Percentiles rank a stretch among this genome's conserved stretches.
Conservation (phyloP, 2,329 filamentous ascomycete genomes). For the Corinectria fuckeliana region DNA sequence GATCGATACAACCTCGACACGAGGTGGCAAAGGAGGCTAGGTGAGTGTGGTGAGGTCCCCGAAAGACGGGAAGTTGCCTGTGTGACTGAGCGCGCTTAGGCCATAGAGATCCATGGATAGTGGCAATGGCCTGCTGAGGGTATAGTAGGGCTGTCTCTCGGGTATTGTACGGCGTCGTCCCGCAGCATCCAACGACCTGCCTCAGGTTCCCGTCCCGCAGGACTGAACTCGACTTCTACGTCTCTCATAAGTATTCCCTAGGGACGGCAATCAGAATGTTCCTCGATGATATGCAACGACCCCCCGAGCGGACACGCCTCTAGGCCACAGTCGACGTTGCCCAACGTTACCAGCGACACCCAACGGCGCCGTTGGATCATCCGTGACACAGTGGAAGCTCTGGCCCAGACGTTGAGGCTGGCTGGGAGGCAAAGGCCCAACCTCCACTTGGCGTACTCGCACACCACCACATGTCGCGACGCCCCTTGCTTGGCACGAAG, state of each 20-base stretch:
- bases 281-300: neutral
- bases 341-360: neutral
- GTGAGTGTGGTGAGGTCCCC: neutral
- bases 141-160: too few species aligned
- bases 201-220: neutral
- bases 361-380: neutral
- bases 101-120: too few species aligned
- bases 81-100: neutral
- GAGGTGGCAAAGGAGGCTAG: neutral
- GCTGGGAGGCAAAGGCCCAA: slow-evolving; percentile 16
- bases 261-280: neutral
- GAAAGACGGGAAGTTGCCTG: neutral
- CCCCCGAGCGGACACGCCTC: neutral
- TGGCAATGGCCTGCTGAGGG: too few species aligned
- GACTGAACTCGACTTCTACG: neutral
- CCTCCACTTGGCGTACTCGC: slow-evolving; percentile 27
- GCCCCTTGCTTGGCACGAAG: neutral
- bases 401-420: slow-evolving; percentile 14
- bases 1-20: slow-evolving; percentile 1
- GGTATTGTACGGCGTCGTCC: slow-evolving; percentile 1
- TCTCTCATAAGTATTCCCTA: too few species aligned
- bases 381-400: neutral
- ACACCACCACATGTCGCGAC: slow-evolving; percentile 21
- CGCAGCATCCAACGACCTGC: neutral
- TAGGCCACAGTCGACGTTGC: neutral